phyloP scores from a whole-genome alignment of 495 filamentous ascomycete genomes.

The Durotheca rogersii region DNA sequence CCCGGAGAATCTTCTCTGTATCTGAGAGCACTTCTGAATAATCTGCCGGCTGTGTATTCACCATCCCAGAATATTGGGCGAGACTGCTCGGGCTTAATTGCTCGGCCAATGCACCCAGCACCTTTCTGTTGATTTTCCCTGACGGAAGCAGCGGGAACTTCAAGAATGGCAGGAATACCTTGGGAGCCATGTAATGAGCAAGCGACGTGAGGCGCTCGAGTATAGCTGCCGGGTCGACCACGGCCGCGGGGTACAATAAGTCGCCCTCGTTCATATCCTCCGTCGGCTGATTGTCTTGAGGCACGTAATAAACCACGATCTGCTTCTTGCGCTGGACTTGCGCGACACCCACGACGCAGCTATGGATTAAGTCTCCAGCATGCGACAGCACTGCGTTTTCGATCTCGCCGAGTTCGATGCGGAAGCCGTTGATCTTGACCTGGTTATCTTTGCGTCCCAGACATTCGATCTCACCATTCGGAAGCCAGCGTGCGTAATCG shows the following conservation, averaged over 20 bases:
- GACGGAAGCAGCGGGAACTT: conserved; percentile 48
- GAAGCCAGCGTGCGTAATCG: neutral
- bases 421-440: conserved; percentile 43
- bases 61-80: neutral
- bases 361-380: neutral
- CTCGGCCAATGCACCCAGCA: conserved; percentile 11
- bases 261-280: neutral
- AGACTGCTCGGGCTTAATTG: neutral
- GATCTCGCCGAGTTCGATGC: conserved; percentile 41
- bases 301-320: neutral
- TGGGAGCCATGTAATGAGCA: conserved; percentile 56
- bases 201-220: conserved; percentile 2
- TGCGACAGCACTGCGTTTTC: conserved; percentile 33
- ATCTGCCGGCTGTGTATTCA: neutral
- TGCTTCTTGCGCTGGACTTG: neutral
- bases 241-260: too few relatives aligned
- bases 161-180: conserved; percentile 51
- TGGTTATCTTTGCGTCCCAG: conserved; percentile 41
- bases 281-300: neutral
- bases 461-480: conserved; percentile 49
- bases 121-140: conserved; percentile 52
- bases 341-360: neutral
- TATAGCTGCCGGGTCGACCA: too few relatives aligned
- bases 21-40: neutral
- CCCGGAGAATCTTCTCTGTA: neutral